Percentiles rank a stretch among this genome's conserved stretches.
Evolutionary conservation across 192 early-diverging fungal species (phyloP).

Genomic region (Funneliformis mosseae): DNA sequence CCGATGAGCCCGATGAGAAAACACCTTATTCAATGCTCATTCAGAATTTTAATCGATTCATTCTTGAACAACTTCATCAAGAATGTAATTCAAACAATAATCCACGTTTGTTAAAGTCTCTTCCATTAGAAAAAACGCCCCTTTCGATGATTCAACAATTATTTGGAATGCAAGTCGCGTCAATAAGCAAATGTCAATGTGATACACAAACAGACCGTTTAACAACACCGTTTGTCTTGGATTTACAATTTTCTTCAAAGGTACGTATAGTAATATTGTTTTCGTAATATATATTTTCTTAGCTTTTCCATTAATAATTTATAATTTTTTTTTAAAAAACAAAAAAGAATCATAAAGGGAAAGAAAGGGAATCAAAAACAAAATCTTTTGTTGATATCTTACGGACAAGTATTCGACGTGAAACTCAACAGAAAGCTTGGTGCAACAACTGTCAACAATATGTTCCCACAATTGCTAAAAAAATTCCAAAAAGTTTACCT

Average conservation of each 20-base stretch:
- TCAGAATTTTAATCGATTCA: slow-evolving; percentile 87
- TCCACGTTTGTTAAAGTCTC: slow-evolving; percentile 37
- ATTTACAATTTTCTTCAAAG: slow-evolving; percentile 77
- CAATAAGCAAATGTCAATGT: slow-evolving; percentile 68
- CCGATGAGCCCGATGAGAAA: slow-evolving; percentile 64
- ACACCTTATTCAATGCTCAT: slow-evolving; percentile 74
- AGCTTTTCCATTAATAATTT: not conserved
- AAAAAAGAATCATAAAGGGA: slow-evolving; percentile 38
- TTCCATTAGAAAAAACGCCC: slow-evolving; percentile 32
- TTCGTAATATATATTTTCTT: not conserved
- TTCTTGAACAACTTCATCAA: slow-evolving; percentile 86
- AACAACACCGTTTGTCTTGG: slow-evolving; percentile 79
- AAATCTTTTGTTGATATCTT: slow-evolving; percentile 56
- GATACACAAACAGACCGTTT: slow-evolving; percentile 58
- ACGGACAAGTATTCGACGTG: slow-evolving; percentile 61
- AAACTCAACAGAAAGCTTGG: slow-evolving; percentile 81
- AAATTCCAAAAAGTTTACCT: slow-evolving; percentile 68
- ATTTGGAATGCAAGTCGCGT: slow-evolving; percentile 67
- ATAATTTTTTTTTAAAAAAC: slow-evolving; percentile 7
- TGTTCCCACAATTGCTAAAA: slow-evolving; percentile 75
- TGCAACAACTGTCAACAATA: slow-evolving; percentile 84
- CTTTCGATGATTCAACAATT: slow-evolving; percentile 65
- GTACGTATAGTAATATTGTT: slow-evolving; percentile 34
- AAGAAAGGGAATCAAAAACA: slow-evolving; percentile 33
- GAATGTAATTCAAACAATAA: slow-evolving; percentile 60